These are phyloP conservation scores for Albophoma yamanashiensis DNA, from an alignment of 2,329 filamentous ascomycete genomes.

Conservation along the genomic window DNA sequence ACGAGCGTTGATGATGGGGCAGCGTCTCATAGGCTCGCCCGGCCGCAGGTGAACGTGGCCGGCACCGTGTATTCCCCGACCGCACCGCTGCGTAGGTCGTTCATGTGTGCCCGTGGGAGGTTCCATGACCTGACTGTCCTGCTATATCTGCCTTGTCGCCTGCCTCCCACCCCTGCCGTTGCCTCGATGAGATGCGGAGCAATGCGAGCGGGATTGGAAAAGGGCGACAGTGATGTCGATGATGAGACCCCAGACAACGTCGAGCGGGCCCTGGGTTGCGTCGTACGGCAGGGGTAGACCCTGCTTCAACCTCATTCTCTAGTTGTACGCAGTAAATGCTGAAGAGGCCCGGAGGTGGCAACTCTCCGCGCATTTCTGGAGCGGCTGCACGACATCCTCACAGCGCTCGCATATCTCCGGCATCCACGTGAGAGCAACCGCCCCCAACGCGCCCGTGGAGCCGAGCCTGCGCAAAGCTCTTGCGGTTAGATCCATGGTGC, in stretches of 20 bases:
- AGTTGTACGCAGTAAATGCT: no score
- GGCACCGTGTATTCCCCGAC: not conserved
- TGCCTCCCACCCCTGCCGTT: not conserved
- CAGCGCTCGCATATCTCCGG: not conserved
- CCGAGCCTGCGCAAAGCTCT: not conserved
- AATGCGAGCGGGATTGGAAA: no score
- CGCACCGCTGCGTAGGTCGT: not conserved
- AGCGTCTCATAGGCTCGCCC: slow-evolving; percentile 25
- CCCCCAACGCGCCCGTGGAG: not conserved
- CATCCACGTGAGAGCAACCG: not conserved
- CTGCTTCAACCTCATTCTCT: not conserved
- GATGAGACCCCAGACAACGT: not conserved
- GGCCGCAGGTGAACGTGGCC: not conserved
- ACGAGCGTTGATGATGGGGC: slow-evolving; percentile 29
- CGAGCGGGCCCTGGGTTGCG: not conserved
- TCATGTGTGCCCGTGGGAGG: not conserved
- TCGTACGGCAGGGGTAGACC: not conserved
- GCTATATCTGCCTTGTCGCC: not conserved
- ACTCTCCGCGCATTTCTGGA: not conserved
- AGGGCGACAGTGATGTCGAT: not conserved
- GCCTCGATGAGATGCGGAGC: not conserved
- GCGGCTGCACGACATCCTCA: not conserved
- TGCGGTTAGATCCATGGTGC: not conserved
- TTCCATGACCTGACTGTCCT: not conserved
- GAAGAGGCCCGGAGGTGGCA: not conserved